Evolutionary conservation across 441 rosid genomes (phyloP).

Genomic region (Gossypium lobatum): DNA sequence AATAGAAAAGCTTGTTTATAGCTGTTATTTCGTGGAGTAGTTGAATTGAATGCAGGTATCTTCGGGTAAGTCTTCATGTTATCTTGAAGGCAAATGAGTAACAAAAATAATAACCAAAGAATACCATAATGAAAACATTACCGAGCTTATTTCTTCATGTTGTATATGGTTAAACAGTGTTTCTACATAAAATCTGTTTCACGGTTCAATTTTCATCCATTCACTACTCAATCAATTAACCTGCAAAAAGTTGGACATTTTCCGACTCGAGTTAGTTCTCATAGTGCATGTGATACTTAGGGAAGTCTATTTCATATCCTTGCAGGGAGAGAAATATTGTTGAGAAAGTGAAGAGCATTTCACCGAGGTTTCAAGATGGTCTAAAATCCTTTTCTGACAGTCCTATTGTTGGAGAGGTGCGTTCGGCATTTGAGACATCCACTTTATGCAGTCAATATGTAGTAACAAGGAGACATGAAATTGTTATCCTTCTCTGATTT

Average conservation of each 20-base stretch:
- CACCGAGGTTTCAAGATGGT: constrained; percentile 84
- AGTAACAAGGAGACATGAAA: background rate
- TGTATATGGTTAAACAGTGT: background rate
- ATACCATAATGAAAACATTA: background rate
- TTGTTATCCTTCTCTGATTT: constrained; percentile 10
- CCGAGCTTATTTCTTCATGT: background rate
- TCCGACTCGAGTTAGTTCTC: background rate
- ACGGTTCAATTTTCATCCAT: background rate
- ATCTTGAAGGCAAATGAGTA: background rate
- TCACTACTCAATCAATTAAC: background rate
- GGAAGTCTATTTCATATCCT: constrained; percentile 12
- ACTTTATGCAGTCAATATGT: background rate
- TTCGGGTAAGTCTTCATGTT: background rate
- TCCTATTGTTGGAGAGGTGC: constrained; percentile 90
- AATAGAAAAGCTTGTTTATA: background rate
- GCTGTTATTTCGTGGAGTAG: background rate
- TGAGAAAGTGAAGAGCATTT: constrained; percentile 43
- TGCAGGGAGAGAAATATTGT: constrained; percentile 73
- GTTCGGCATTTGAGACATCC: background rate
- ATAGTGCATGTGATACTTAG: background rate
- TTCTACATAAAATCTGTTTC: background rate
- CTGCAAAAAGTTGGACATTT: background rate
- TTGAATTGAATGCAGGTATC: background rate
- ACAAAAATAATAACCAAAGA: background rate
- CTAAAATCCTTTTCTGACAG: constrained; percentile 69